Base-by-base conservation (phyloP, 2,329 filamentous ascomycete species). In the Didymella sp. region DNA sequence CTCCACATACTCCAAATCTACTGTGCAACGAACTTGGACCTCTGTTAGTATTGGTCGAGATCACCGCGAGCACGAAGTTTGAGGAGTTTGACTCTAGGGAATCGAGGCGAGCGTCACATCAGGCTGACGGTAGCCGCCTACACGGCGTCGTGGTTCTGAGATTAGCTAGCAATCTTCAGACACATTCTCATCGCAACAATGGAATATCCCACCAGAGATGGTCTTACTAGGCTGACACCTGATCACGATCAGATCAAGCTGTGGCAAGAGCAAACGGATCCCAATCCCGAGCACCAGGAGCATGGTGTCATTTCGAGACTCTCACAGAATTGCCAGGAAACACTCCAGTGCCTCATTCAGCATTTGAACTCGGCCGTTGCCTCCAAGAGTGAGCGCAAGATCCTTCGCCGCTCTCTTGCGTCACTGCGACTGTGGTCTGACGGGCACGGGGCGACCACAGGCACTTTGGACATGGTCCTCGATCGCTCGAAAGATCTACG, bases 341-440 rank as follows among this genome's bases (percentile, higher is more conserved):
- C 51, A 0, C 51, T 65, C 13, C 5, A 17, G 3, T 30, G 4
- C 21, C 31, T 61, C 25, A 4, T 61, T 2, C 28, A 44, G 11
- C 5, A 35, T 15, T 4, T 25, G 17, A 2, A 33, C n/a, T 24
- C 44, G 4, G 8, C 5, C 2, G 11, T 25, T 5, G 21, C 51
- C 6, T 30, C 45, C 4, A 58, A 43, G n/a, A 47, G 27, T 6
- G 33, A 57, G 3, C 19, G 49, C 24, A 62, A 53, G 12, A 31
- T 37, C 2, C 53, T 69, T 12, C 43, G 50, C 8, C 62, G 66
- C 28, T 56, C 50, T 48, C 30, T 55, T 21, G 24, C 37, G 30
- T 61, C 40, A 4, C 27, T 70, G 9, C 51, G 49, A 19, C 56
- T 70, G 9, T 70, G 67, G 65, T 53, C 44, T 4, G 58, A 63